Evolutionary conservation across 2,329 filamentous ascomycete species (phyloP), one percentile per base, ranked within the genome.

Genomic region (Hypoxylon sp.): DNA sequence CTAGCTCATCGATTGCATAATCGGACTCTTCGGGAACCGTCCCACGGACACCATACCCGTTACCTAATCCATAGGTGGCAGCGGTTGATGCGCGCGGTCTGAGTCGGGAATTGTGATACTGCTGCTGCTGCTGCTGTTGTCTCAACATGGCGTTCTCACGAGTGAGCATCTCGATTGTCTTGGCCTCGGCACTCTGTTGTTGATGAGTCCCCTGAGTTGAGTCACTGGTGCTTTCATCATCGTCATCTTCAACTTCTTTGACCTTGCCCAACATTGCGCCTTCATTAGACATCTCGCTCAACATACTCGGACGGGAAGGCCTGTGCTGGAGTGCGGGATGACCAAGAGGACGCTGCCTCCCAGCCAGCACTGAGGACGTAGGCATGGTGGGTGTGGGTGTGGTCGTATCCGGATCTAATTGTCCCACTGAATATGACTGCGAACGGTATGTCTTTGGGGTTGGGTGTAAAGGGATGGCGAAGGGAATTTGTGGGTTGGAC

Each of bases 361-460:
- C 82, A 11, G 83, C 78, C 45, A 88, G 78, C 21, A 85, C 80
- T 2, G 86, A 80, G 3, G 86, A 81, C 2, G 84, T 78, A 61
- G 79, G 81, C 77, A 85, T 80, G 2, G 80, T 75, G 13, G 81
- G 74, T 2, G 75, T 75, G 14, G 80, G 74, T 2, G 75, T 75
- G 13, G 80, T 75, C 1, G 80, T 80, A 64, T 95, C 92, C 0
- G 90, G 87, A 58, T 97, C 94, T 67, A 94, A 84, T 77, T 98
- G 94, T 3, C 94, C 94, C 51, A 97, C 95, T 0, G 95, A 98
- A 79, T 98, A 98, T 3, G 96, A 98, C 79, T 98, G 93, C 5
- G 96, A 99, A 46, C 96, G 90, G 74, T 97, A 96, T 0, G 93
- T 94, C 80, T 98, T 98, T 1, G 93, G 93, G 0, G 93, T 96